Percentiles rank a stretch among this genome's conserved stretches.
Evolutionary conservation across 805 yeast species (phyloP).

Genomic region (Saccharomyces kudriavzevii): DNA sequence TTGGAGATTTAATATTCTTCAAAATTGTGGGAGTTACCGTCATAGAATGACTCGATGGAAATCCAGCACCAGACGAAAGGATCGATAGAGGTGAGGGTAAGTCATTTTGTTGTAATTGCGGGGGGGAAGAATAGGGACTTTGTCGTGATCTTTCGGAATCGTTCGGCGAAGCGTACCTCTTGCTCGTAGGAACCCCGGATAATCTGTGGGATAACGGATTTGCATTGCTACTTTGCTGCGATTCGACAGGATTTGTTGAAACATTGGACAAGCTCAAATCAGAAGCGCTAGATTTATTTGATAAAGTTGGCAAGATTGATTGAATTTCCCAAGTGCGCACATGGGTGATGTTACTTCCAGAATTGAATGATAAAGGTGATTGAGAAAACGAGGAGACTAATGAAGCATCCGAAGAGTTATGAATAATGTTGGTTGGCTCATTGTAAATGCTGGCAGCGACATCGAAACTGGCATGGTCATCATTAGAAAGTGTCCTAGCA

Average conservation of each 20-base stretch:
- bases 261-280: slow-evolving; percentile 17
- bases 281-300: slow-evolving; percentile 10
- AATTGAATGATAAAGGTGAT: background rate
- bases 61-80: background rate
- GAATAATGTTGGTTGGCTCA: background rate
- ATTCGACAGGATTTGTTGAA: slow-evolving; percentile 8
- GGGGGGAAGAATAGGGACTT: background rate
- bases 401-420: background rate
- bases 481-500: slow-evolving; percentile 10
- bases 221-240: slow-evolving; percentile 3
- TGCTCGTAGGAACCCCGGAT: background rate
- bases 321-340: slow-evolving; percentile 2
- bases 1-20: background rate
- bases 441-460: background rate
- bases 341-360: background rate
- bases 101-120: background rate
- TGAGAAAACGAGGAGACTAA: background rate
- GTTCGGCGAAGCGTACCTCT: background rate
- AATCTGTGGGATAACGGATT: background rate
- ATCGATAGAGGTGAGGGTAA: background rate
- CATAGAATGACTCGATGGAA: background rate
- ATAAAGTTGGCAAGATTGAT: slow-evolving; percentile 5
- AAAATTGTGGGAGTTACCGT: background rate
- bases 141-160: background rate
- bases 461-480: slow-evolving; percentile 4